These are phyloP conservation scores for Fusarium sp. DNA, from an alignment of 2,329 filamentous ascomycete species.

Conservation along the genomic window DNA sequence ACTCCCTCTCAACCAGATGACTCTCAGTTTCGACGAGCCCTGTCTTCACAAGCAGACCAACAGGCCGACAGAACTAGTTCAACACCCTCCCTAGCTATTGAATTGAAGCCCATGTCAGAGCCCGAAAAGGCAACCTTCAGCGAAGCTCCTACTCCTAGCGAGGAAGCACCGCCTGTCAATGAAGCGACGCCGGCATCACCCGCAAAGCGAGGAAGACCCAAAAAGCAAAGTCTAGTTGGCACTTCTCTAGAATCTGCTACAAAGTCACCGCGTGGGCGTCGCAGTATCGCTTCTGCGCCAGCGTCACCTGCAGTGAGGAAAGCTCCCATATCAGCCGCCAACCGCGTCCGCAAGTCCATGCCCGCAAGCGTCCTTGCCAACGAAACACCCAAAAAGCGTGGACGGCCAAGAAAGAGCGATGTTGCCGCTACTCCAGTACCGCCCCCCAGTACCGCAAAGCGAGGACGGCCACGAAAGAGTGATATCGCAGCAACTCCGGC, in stretches of 20 bases:
- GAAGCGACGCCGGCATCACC: constrained; percentile 10
- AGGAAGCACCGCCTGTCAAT: neutral
- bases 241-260: constrained; percentile 13
- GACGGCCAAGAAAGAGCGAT: constrained; percentile 42
- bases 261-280: constrained; percentile 28
- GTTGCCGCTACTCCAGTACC: constrained; percentile 25
- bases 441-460: constrained; percentile 26
- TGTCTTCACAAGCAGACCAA: constrained; percentile 13
- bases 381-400: constrained; percentile 43
- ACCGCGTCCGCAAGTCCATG: constrained; percentile 44
- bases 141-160: constrained; percentile 10
- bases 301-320: constrained; percentile 31
- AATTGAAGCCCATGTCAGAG: constrained; percentile 29
- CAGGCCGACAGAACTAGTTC: constrained; percentile 20
- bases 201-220: constrained; percentile 34
- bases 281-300: constrained; percentile 30
- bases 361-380: constrained; percentile 30
- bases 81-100: constrained; percentile 36
- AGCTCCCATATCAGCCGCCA: constrained; percentile 20
- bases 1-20: constrained; percentile 9
- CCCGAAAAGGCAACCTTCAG: constrained; percentile 34
- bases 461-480: constrained; percentile 46
- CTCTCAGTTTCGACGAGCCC: constrained; percentile 3
- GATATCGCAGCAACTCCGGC: constrained; percentile 37
- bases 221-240: constrained; percentile 22